Evolutionary conservation across 768 basidiomycete species (phyloP), one percentile per base, ranked within the genome.

Genomic region (Roridomyces roridus): DNA sequence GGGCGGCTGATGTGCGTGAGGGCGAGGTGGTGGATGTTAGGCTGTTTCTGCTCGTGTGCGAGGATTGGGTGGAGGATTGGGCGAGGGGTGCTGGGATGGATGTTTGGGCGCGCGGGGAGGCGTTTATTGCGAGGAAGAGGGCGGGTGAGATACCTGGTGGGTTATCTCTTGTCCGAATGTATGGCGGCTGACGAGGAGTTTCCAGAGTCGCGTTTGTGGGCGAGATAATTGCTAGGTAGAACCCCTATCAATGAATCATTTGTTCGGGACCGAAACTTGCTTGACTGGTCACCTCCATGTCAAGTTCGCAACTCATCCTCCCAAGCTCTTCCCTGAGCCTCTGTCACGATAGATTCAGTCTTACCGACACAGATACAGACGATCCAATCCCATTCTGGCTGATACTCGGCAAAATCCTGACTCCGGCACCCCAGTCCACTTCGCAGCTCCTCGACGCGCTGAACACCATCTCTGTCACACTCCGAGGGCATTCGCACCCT

Each of bases 361-460:
- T 62, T 14, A 39, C 46, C 10, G 60, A 54, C 26, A 12, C n/a
- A 0, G 43, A 57, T 23, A 28, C 37, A 1, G 56, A 57, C 3
- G 60, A 6, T 3, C 55, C 47, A 21, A 36, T 57, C 10, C 51
- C 55, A 20, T 49, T 57, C 56, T 62, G 49, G 55, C 18, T 17
- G 12, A 54, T 62, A 5, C 51, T 62, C 24, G 15, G 11, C 23
- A 6, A 45, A 36, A 54, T 54, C 23, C 40, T 57, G 31, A 14
- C 24, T 21, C 46, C 52, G 0, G 8, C 43, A 21, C 46, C 42
- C 11, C 10, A 26, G 15, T 48, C 44, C 24, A 24, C 51, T 0
- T 41, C 41, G 8, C 49, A 62, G 26, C 46, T 62, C 34, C 36
- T 62, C 34, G 60, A 62, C 23, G 51, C 21, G 24, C 51, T 62